A percentile compares a stretch with the other conserved stretches of the same genome.
Evolutionary conservation across 495 filamentous ascomycete species (phyloP).

Genomic region (Elaphomyces granulatus): DNA sequence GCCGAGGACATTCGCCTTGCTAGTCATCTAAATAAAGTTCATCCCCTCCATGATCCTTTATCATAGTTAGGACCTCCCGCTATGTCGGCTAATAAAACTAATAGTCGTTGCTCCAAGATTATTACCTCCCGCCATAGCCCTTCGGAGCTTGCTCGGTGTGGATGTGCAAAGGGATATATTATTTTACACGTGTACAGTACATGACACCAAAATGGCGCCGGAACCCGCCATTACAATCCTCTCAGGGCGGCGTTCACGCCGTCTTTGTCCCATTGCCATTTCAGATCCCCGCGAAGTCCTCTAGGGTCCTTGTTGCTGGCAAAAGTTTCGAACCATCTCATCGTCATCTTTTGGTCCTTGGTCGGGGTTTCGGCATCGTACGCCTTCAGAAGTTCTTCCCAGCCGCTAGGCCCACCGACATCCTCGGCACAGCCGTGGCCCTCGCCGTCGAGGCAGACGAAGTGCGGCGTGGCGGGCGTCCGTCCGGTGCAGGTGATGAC

Average conservation of each 20-base stretch:
- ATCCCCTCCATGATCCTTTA: too few relatives aligned
- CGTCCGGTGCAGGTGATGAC: neutral
- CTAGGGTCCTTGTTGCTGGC: neutral
- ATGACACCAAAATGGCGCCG: too few relatives aligned
- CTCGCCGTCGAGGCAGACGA: neutral
- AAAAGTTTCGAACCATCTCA: neutral
- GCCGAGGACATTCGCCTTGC: too few relatives aligned
- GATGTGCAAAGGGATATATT: too few relatives aligned
- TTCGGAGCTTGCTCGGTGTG: too few relatives aligned
- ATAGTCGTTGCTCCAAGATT: too few relatives aligned
- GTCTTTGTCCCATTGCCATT: neutral
- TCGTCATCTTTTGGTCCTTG: neutral
- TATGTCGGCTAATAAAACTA: too few relatives aligned
- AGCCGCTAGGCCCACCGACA: neutral
- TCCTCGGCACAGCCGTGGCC: slow-evolving; percentile 1
- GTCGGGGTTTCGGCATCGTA: neutral
- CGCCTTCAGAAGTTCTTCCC: neutral
- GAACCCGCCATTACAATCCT: neutral
- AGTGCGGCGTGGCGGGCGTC: neutral
- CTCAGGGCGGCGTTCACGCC: neutral
- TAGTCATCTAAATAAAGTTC: too few relatives aligned
- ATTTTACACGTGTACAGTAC: too few relatives aligned
- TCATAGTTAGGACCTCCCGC: too few relatives aligned
- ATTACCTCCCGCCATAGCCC: too few relatives aligned
- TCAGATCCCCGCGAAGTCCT: neutral